phyloP scores from a whole-genome alignment of 1,284 basidiomycete species.

The Trichosporon sp. region DNA sequence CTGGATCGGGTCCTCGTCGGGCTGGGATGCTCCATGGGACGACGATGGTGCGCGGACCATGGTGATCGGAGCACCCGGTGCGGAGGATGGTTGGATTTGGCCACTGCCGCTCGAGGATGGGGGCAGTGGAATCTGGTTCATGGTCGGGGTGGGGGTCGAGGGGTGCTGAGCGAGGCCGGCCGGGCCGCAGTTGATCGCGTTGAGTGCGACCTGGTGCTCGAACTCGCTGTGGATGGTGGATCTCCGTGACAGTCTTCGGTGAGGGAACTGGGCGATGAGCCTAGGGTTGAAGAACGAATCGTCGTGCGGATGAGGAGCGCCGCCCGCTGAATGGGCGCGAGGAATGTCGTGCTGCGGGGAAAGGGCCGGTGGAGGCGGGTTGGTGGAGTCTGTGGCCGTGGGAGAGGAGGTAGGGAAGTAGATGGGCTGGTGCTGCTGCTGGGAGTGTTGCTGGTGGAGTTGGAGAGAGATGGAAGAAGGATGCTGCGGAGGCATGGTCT shows the following conservation, averaged over 20 bases:
- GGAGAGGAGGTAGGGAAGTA: background rate
- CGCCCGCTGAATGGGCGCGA: constrained; percentile 23
- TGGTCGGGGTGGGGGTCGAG: background rate
- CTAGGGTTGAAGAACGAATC: constrained; percentile 13
- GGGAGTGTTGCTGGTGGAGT: background rate
- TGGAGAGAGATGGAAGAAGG: background rate
- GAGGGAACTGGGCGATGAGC: constrained; percentile 13
- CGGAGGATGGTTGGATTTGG: background rate
- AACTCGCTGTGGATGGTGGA: background rate
- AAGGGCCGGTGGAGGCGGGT: background rate
- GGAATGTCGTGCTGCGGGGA: constrained; percentile 16
- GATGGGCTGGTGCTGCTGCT: background rate
- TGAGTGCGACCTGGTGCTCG: background rate
- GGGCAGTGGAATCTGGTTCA: background rate
- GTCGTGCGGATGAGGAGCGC: constrained; percentile 14
- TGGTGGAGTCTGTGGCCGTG: background rate
- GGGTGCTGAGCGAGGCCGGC: background rate
- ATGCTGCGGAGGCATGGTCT: background rate
- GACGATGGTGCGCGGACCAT: constrained; percentile 7
- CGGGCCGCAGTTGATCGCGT: background rate
- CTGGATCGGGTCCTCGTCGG: constrained; percentile 16
- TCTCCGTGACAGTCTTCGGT: background rate
- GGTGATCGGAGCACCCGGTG: background rate
- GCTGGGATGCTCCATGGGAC: background rate
- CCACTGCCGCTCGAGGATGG: background rate